phyloP scores from a whole-genome alignment of 352 stramenopile species.

The Phytophthora meadii region DNA sequence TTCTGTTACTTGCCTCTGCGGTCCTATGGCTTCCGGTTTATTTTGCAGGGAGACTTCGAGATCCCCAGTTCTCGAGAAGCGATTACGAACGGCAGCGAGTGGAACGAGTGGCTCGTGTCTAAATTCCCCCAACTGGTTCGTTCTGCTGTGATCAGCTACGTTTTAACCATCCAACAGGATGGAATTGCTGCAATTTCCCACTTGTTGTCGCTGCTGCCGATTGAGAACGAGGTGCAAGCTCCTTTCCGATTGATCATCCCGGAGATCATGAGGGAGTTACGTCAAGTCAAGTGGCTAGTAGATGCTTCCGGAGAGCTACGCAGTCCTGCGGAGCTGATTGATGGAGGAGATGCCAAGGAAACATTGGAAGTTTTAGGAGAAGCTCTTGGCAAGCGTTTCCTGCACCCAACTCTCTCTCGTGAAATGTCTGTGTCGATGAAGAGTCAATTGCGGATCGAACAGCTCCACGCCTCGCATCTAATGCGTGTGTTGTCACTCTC shows the following conservation, averaged over 20 bases:
- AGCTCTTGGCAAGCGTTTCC: conserved; percentile 53
- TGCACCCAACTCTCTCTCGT: conserved; percentile 53
- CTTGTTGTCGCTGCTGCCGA: conserved; percentile 60
- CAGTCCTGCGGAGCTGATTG: conserved; percentile 53
- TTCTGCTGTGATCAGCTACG: conserved; percentile 34
- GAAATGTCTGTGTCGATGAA: conserved; percentile 57
- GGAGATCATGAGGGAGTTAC: conserved; percentile 69
- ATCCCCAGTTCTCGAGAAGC: conserved; percentile 87
- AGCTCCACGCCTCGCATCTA: conserved; percentile 66
- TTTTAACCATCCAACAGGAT: conserved; percentile 13
- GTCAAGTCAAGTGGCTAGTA: conserved; percentile 56
- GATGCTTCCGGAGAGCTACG: conserved; percentile 25
- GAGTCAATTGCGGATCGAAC: conserved; percentile 66
- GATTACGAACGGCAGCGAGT: conserved; percentile 83
- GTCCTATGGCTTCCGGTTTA: conserved; percentile 86
- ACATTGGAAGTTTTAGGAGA: conserved; percentile 27
- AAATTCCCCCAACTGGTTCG: conserved; percentile 68
- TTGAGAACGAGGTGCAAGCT: conserved; percentile 76
- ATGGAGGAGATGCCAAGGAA: conserved; percentile 36
- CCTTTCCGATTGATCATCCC: conserved; percentile 67
- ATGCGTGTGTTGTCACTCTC: conserved; percentile 58
- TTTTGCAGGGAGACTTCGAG: conserved; percentile 89
- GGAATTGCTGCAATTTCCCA: conserved; percentile 36
- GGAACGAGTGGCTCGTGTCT: conserved; percentile 90
- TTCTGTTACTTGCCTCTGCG: conserved; percentile 86